Percentiles rank a stretch among this genome's conserved stretches.
phyloP scores from a whole-genome alignment of 148 eudicot genomes.

The Nepenthes mirabilis region DNA sequence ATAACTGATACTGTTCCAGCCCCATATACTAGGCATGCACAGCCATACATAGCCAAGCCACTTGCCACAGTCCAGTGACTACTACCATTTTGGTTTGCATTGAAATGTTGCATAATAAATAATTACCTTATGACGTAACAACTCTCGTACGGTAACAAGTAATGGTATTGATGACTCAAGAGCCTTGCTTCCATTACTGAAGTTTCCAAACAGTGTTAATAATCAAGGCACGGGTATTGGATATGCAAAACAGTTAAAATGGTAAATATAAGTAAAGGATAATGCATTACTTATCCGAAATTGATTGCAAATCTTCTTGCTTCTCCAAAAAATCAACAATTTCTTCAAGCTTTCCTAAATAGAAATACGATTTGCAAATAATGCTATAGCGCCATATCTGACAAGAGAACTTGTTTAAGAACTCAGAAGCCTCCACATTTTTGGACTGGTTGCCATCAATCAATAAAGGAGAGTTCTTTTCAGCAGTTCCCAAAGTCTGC shows the following conservation, averaged over 20 bases:
- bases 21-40: too few relatives aligned
- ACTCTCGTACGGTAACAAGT: slow-evolving; percentile 48
- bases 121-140: slow-evolving; percentile 57
- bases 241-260: neutral
- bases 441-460: slow-evolving; percentile 17
- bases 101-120: neutral
- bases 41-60: too few relatives aligned
- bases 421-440: slow-evolving; percentile 24
- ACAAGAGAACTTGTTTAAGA: slow-evolving; percentile 25
- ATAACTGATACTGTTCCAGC: too few relatives aligned
- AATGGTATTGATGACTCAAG: slow-evolving; percentile 52
- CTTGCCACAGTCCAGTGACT: too few relatives aligned
- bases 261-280: neutral
- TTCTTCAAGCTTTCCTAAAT: slow-evolving; percentile 80
- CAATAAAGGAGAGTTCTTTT: slow-evolving; percentile 26
- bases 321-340: slow-evolving; percentile 66
- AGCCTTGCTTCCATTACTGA: slow-evolving; percentile 41
- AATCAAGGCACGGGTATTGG: neutral
- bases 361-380: slow-evolving; percentile 55
- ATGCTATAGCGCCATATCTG: slow-evolving; percentile 43
- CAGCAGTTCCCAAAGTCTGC: slow-evolving; percentile 49
- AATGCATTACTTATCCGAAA: slow-evolving; percentile 33
- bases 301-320: slow-evolving; percentile 37
- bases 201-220: slow-evolving; percentile 2
- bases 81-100: too few relatives aligned